Evolutionary conservation across 2,329 filamentous ascomycete genomes (phyloP).

Genomic region (Sporothrix schenckii): DNA sequence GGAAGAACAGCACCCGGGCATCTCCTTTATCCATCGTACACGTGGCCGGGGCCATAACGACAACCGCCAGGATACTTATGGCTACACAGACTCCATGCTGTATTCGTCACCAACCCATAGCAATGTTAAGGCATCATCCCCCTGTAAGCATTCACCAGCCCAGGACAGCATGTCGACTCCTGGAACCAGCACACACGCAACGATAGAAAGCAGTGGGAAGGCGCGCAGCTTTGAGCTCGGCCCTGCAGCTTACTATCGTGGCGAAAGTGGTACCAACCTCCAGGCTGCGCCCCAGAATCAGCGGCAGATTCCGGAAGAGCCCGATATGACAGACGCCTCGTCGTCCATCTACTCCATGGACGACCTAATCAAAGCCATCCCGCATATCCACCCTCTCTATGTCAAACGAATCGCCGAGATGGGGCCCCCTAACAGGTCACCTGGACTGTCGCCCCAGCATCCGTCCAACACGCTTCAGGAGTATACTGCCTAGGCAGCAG

Average conservation of each 20-base stretch:
- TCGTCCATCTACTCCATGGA: conserved; percentile 45
- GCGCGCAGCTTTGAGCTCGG: neutral
- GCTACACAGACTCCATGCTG: conserved; percentile 17
- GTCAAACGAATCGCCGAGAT: conserved; percentile 35
- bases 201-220: neutral
- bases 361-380: conserved; percentile 33
- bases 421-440: conserved; percentile 21
- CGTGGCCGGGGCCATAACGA: neutral
- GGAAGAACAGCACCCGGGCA: neutral
- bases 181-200: neutral
- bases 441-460: conserved; percentile 19
- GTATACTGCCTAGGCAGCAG: conserved; percentile 34
- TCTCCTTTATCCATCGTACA: neutral
- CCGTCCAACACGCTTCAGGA: conserved; percentile 32
- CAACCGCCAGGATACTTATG: neutral
- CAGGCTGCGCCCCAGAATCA: neutral
- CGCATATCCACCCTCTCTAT: conserved; percentile 40
- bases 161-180: neutral
- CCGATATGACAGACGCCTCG: conserved; percentile 35
- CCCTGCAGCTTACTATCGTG: neutral
- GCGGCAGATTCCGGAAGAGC: conserved; percentile 10
- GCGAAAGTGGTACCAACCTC: neutral
- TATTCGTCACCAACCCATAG: neutral
- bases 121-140: conserved; percentile 9
- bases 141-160: neutral